Evolutionary conservation across 352 stramenopile species (phyloP), one percentile per base, ranked within the genome.

Genomic region (Globisporangium heterothallicum): DNA sequence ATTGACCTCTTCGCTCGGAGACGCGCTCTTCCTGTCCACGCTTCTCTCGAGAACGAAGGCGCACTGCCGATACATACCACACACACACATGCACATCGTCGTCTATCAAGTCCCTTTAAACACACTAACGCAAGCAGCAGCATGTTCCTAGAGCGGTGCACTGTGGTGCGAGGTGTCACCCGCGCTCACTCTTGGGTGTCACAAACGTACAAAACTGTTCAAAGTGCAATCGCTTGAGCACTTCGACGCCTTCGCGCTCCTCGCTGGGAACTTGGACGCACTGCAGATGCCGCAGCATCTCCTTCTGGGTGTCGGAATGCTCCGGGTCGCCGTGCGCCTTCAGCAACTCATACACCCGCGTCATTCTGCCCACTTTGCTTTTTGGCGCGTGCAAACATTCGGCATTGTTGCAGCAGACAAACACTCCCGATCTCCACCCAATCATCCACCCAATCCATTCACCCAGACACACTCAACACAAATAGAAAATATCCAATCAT

Each of bases 141-240:
- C n/a, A n/a, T n/a, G n/a, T n/a, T n/a, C n/a, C n/a, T n/a, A n/a
- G n/a, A n/a, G n/a, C n/a, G n/a, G n/a, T n/a, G n/a, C n/a, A n/a
- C n/a, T n/a, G n/a, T n/a, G n/a, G n/a, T n/a, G n/a, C n/a, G n/a
- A n/a, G n/a, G n/a, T n/a, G n/a, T n/a, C n/a, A n/a, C n/a, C n/a
- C n/a, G n/a, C n/a, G n/a, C n/a, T n/a, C n/a, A n/a, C n/a, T n/a
- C n/a, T n/a, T n/a, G n/a, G n/a, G n/a, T n/a, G 12, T 3, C 2
- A 8, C 6, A 6, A 45, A 71, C 72, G 35, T 42, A 88, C 77
- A 42, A 25, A 75, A 73, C 35, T 73, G 58, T 4, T 68, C 66
- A 14, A 70, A 67, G 51, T 85, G 73, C 25, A 74, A 53, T 35
- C 60, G 64, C 34, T 79, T 56, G 43, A 86, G 53, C 26, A 66